Percentiles rank a stretch among this genome's conserved stretches.
phyloP scores from a whole-genome alignment of 2,329 filamentous ascomycete species.

The Ophiostoma sp. region DNA sequence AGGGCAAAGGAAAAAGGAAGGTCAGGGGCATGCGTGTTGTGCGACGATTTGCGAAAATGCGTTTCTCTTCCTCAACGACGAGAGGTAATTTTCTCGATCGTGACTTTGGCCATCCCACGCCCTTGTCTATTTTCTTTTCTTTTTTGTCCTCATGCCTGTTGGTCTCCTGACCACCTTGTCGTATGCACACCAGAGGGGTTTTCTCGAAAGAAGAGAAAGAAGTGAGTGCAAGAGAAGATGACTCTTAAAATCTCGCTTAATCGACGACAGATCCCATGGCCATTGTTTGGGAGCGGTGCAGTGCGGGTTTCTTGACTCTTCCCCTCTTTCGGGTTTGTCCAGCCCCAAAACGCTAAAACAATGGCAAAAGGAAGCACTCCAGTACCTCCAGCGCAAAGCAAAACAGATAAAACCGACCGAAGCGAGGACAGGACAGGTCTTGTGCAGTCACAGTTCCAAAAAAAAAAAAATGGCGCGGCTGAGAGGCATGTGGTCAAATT shows the following conservation, averaged over 20 bases:
- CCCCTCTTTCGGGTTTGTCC: background rate
- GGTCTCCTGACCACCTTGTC: background rate
- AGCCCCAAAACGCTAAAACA: background rate
- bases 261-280: background rate
- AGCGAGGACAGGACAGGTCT: background rate
- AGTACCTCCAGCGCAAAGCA: no score
- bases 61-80: background rate
- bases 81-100: background rate
- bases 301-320: background rate
- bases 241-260: slow-evolving; percentile 15
- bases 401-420: background rate
- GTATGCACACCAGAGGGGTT: background rate
- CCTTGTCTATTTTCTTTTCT: background rate
- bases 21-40: slow-evolving; percentile 8
- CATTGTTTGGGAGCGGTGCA: background rate
- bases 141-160: background rate
- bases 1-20: background rate
- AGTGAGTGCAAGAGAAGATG: background rate
- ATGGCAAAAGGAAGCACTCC: background rate
- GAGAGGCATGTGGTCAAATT: background rate
- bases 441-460: background rate
- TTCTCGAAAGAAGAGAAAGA: no score
- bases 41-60: background rate
- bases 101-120: background rate
- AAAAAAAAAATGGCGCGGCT: background rate